Conservation (phyloP, 2,329 filamentous ascomycete genomes). For the Verticillium klebahnii region DNA sequence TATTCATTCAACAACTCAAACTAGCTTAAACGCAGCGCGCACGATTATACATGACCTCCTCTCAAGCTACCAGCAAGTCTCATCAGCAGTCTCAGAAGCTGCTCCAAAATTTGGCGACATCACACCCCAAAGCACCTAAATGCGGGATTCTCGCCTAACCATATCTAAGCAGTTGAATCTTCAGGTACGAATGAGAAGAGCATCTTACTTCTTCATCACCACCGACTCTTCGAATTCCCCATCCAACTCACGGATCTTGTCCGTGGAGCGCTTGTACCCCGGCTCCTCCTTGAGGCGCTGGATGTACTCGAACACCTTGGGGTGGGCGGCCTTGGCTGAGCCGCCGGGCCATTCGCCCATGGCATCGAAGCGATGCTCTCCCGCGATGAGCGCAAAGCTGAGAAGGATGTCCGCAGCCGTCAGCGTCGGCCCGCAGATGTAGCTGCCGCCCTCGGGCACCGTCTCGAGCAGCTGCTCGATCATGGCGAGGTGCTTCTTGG, state of each 20-base stretch:
- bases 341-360: constrained; percentile 34
- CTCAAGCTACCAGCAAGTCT: not conserved
- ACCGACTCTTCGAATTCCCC: constrained; percentile 23
- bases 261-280: constrained; percentile 42
- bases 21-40: no score
- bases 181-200: not conserved
- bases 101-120: no score
- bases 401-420: constrained; percentile 50
- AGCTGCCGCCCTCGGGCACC: constrained; percentile 34
- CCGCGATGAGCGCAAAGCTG: constrained; percentile 46
- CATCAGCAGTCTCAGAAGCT: not conserved
- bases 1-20: no score
- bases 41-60: no score
- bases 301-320: constrained; percentile 43
- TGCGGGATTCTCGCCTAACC: not conserved
- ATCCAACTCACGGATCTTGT: constrained; percentile 46
- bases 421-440: constrained; percentile 45
- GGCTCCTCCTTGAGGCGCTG: constrained; percentile 37
- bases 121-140: not conserved
- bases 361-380: constrained; percentile 30
- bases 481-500: constrained; percentile 41
- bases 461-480: constrained; percentile 44
- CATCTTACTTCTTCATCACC: not conserved
- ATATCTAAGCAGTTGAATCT: not conserved
- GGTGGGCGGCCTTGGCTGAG: constrained; percentile 32